Percentiles rank a stretch among this genome's conserved stretches.
Conservation (phyloP, 139 green algal genomes). For the Penium margaritaceum region DNA sequence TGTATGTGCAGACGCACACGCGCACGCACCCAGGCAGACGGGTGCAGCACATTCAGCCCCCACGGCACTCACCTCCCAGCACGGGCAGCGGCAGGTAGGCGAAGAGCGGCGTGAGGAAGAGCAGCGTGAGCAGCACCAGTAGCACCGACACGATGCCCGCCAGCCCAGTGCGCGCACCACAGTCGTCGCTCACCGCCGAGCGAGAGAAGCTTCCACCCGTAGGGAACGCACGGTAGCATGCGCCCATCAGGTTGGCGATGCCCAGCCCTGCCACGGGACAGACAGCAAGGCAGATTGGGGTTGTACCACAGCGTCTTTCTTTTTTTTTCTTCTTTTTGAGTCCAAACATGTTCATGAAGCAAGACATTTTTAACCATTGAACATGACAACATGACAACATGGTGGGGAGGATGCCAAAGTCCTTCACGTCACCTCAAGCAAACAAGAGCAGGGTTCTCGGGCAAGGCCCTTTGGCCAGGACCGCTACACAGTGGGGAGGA, state of each 20-base stretch:
- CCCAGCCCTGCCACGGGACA: constrained; percentile 64
- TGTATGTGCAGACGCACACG: not conserved
- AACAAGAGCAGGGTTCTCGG: too few relatives aligned
- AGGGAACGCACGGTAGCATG: constrained; percentile 77
- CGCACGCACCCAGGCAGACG: not conserved
- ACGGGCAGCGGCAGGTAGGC: constrained; percentile 25
- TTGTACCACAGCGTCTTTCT: too few relatives aligned
- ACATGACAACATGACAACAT: too few relatives aligned
- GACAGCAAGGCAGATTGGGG: too few relatives aligned
- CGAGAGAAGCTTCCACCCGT: constrained; percentile 70
- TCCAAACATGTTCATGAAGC: too few relatives aligned
- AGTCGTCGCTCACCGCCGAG: constrained; percentile 68
- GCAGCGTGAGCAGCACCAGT: constrained; percentile 32
- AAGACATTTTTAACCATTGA: too few relatives aligned
- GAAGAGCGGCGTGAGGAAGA: constrained; percentile 44
- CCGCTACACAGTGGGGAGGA: too few relatives aligned
- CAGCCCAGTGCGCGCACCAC: constrained; percentile 55
- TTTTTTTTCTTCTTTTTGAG: too few relatives aligned
- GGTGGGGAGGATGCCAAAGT: too few relatives aligned
- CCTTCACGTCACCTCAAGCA: too few relatives aligned
- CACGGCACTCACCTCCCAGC: constrained; percentile 17
- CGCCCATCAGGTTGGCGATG: constrained; percentile 74
- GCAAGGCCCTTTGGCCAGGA: too few relatives aligned
- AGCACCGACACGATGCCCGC: constrained; percentile 50
- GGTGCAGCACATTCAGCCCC: too few relatives aligned